A percentile compares a stretch with the other conserved stretches of the same genome.
These are phyloP conservation scores for Lasiosphaeris hirsuta DNA, from an alignment of 495 filamentous ascomycete genomes.

Conservation along the genomic window DNA sequence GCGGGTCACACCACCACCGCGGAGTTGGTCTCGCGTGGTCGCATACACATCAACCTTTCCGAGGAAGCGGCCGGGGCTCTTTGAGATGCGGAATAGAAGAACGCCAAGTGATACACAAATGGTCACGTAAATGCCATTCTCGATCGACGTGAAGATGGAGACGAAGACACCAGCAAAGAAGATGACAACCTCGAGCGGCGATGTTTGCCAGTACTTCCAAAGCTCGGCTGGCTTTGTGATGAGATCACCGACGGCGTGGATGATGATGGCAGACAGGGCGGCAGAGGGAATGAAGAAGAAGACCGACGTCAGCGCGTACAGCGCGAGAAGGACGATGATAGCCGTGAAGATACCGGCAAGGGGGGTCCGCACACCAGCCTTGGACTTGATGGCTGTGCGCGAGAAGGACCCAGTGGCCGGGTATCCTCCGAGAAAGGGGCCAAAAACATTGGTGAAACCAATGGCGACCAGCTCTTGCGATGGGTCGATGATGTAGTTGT, in stretches of 20 bases:
- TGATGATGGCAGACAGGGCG: constrained; percentile 46
- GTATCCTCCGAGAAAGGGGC: constrained; percentile 51
- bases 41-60: constrained; percentile 28
- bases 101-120: constrained; percentile 40
- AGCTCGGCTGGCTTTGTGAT: constrained; percentile 47
- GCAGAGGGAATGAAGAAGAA: constrained; percentile 51
- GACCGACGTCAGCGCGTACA: constrained; percentile 50
- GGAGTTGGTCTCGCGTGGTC: constrained; percentile 10
- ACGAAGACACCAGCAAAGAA: constrained; percentile 52
- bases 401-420: constrained; percentile 54
- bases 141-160: constrained; percentile 49
- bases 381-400: constrained; percentile 48
- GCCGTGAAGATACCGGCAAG: constrained; percentile 52
- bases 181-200: constrained; percentile 49
- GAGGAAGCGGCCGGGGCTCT: constrained; percentile 43
- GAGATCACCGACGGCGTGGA: constrained; percentile 52
- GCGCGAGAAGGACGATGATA: constrained; percentile 48
- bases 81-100: constrained; percentile 46
- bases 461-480: constrained; percentile 54
- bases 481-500: constrained; percentile 54
- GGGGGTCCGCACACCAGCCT: constrained; percentile 50
- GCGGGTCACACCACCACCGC: constrained; percentile 7
- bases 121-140: constrained; percentile 52
- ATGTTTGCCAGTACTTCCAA: constrained; percentile 50
- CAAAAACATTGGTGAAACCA: constrained; percentile 50